Base-by-base conservation (phyloP, 768 basidiomycete species). In the Serendipita sp. region DNA sequence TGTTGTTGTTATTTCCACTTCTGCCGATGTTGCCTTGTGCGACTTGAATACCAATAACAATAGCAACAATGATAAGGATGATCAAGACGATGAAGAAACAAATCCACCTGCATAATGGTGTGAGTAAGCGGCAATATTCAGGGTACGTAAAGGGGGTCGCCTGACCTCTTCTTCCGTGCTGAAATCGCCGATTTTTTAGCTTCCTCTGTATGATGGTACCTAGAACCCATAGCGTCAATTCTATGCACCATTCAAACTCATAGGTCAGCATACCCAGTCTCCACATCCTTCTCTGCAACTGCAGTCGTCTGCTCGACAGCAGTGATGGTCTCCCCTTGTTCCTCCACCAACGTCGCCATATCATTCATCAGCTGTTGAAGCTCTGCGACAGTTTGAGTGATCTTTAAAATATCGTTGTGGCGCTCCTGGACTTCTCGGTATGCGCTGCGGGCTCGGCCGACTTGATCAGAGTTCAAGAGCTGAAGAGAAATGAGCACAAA, bases 371-470 rank as follows among this genome's bases (percentile, higher is more conserved):
- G 73, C 69, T 90, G 88, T 2, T 88, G 89, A 56, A 97, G 78
- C 71, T 95, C 90, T n/a, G 81, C 85, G 51, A 95, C 74, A 2
- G 92, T 96, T 67, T 81, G 78, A 72, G 95, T 91, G 70, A 95
- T 90, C 71, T 81, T 82, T 66, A 80, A 79, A 67, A 97, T 81
- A 64, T 96, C 91, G 68, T 85, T 79, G 70, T 94, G 90, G 38
- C 93, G 81, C 63, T 87, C 83, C 70, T 94, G 93, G 0, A 93
- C 91, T 73, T 96, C 93, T 58, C 82, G 79, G 71, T 86, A 90
- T 0, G 88, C 92, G 45, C 81, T 79, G 51, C 90, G 78, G 16
- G 90, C 84, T 66, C 90, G 86, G 33, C 84, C 88, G 71, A 90
- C 90, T n/a, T 83, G 82, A 60, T 81, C 83, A n/a, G 88, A 88